phyloP scores from a whole-genome alignment of 495 filamentous ascomycete species.

The Immersiella caudata region DNA sequence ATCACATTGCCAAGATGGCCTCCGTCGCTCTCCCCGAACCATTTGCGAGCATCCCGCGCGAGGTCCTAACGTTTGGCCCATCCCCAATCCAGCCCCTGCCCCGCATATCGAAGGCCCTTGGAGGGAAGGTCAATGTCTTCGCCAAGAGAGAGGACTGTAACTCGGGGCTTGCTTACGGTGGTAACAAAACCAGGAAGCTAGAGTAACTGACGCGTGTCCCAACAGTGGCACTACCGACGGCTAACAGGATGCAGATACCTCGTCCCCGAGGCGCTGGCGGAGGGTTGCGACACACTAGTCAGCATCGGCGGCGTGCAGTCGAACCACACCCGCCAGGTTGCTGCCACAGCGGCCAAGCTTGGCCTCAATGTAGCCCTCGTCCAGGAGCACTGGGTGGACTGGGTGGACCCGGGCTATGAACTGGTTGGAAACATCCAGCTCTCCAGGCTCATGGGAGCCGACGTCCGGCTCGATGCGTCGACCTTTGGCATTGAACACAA shows the following conservation, averaged over 20 bases:
- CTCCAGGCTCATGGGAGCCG: constrained; percentile 62
- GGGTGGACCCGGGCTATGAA: constrained; percentile 53
- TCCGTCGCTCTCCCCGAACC: constrained; percentile 54
- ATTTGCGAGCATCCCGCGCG: constrained; percentile 59
- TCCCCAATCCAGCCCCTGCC: constrained; percentile 64
- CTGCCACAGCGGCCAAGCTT: constrained; percentile 55
- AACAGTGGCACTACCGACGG: neutral
- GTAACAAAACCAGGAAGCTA: constrained; percentile 68
- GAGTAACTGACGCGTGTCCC: constrained; percentile 45
- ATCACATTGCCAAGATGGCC: constrained; percentile 18
- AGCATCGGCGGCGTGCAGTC: constrained; percentile 67
- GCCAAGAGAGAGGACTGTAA: constrained; percentile 68
- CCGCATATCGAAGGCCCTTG: constrained; percentile 59
- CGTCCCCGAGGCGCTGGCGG: constrained; percentile 57
- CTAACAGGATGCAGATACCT: constrained; percentile 45
- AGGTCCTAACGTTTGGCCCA: constrained; percentile 57
- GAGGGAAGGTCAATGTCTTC: constrained; percentile 57
- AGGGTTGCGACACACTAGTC: constrained; percentile 59
- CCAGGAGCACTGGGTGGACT: constrained; percentile 67
- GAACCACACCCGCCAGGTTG: constrained; percentile 67
- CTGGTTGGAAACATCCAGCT: constrained; percentile 65
- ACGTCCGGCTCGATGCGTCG: constrained; percentile 53
- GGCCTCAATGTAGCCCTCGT: constrained; percentile 59
- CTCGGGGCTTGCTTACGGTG: constrained; percentile 64
- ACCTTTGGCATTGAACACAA: constrained; percentile 65